Evolutionary conservation across 768 basidiomycete species (phyloP).

Genomic region (Coprinellus micaceus): DNA sequence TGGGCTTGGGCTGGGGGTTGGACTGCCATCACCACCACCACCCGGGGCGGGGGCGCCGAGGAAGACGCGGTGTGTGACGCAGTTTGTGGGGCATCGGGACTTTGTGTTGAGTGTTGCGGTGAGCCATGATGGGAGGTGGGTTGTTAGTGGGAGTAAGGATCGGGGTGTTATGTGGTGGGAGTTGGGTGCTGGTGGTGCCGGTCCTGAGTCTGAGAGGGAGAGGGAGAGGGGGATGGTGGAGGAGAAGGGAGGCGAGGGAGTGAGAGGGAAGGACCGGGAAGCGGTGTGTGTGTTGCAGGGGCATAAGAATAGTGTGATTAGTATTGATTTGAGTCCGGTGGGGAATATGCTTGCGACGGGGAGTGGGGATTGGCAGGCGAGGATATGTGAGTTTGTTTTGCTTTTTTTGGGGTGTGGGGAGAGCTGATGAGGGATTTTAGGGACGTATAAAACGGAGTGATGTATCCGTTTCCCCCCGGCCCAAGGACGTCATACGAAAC

Average conservation of each 20-base stretch:
- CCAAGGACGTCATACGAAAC: no score
- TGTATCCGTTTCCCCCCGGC: no score
- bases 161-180: slow-evolving; percentile 80
- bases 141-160: slow-evolving; percentile 79
- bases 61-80: slow-evolving; percentile 56
- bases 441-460: neutral
- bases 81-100: slow-evolving; percentile 78
- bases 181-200: no score
- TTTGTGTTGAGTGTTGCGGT: slow-evolving; percentile 47
- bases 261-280: slow-evolving; percentile 33
- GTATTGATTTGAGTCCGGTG: slow-evolving; percentile 30
- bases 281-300: slow-evolving; percentile 76
- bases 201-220: neutral
- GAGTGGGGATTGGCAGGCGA: slow-evolving; percentile 32
- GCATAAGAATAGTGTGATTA: slow-evolving; percentile 30
- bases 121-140: slow-evolving; percentile 76
- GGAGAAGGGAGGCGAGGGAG: neutral
- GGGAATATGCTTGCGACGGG: slow-evolving; percentile 32
- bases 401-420: neutral
- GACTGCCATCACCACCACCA: neutral
- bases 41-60: slow-evolving; percentile 54
- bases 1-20: neutral
- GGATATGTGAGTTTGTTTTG: slow-evolving; percentile 24
- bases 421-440: neutral
- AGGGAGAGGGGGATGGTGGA: neutral